These are phyloP conservation scores for Byssothecium circinans DNA, from an alignment of 2,329 filamentous ascomycete genomes.

Conservation along the genomic window DNA sequence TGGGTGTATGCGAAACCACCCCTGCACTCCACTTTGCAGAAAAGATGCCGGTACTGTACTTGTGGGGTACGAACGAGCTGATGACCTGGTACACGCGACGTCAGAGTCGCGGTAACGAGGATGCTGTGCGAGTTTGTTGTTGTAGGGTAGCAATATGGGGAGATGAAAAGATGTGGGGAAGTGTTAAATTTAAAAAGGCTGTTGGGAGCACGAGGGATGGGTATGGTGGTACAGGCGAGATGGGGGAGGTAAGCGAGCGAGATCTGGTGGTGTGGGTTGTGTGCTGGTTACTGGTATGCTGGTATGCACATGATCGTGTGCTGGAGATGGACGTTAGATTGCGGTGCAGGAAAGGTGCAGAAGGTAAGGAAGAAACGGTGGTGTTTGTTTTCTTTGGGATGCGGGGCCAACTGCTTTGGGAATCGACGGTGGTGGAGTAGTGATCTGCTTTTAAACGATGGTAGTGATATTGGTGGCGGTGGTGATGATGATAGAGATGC, in stretches of 20 bases:
- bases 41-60: no score
- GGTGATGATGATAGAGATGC: not conserved
- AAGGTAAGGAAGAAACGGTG: not conserved
- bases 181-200: no score
- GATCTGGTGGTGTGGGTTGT: not conserved
- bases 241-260: conserved; percentile 3
- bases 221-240: conserved; percentile 5
- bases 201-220: no score
- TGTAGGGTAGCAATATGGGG: conserved; percentile 17
- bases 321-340: not conserved
- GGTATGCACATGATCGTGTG: no score
- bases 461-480: not conserved
- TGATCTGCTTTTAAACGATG: conserved; percentile 5
- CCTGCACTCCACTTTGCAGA: no score
- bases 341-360: conserved; percentile 1
- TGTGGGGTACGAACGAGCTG: conserved; percentile 3
- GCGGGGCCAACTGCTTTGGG: not conserved
- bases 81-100: not conserved
- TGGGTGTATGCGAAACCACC: no score
- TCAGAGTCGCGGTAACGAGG: conserved; percentile 13
- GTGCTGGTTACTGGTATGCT: not conserved
- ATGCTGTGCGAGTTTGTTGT: conserved; percentile 7
- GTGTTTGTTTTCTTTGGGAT: no score
- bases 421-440: conserved; percentile 9
- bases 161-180: conserved; percentile 17